Conservation (phyloP, 345 rosid genomes). For the Camelina sativa region DNA sequence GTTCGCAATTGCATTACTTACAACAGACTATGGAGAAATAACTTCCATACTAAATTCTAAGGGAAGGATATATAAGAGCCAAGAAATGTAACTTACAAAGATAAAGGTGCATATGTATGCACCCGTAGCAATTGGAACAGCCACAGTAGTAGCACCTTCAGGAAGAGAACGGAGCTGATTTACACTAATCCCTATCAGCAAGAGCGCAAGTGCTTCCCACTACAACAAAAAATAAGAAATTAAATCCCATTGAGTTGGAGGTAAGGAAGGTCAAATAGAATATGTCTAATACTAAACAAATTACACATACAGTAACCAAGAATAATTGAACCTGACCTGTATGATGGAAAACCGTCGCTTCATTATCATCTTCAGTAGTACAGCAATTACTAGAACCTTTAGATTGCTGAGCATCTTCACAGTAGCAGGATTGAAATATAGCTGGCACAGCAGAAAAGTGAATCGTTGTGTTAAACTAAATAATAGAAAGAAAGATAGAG, state of each 20-base stretch:
- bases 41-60: constrained; percentile 23
- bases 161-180: constrained; percentile 92
- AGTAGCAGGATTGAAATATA: constrained; percentile 98
- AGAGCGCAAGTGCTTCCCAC: constrained; percentile 98
- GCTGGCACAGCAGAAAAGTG: constrained; percentile 54
- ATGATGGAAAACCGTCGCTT: constrained; percentile 84
- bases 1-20: constrained; percentile 4
- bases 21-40: constrained; percentile 16
- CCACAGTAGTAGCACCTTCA: constrained; percentile 74
- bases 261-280: not conserved
- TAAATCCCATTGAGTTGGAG: constrained; percentile 11
- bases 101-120: constrained; percentile 88
- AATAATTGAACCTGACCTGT: constrained; percentile 59
- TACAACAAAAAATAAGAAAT: constrained; percentile 39
- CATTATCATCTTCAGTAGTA: constrained; percentile 86
- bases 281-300: not conserved
- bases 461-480: constrained; percentile 4
- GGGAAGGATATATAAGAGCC: constrained; percentile 4
- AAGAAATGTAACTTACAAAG: constrained; percentile 66
- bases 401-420: constrained; percentile 99
- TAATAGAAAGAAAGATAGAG: not conserved
- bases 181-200: constrained; percentile 92
- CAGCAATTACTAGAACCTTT: constrained; percentile 96
- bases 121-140: constrained; percentile 75
- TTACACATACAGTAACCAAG: constrained; percentile 8